Base-by-base conservation (phyloP, 2,329 filamentous ascomycete species). In the Aspergillus quadrilineatus region DNA sequence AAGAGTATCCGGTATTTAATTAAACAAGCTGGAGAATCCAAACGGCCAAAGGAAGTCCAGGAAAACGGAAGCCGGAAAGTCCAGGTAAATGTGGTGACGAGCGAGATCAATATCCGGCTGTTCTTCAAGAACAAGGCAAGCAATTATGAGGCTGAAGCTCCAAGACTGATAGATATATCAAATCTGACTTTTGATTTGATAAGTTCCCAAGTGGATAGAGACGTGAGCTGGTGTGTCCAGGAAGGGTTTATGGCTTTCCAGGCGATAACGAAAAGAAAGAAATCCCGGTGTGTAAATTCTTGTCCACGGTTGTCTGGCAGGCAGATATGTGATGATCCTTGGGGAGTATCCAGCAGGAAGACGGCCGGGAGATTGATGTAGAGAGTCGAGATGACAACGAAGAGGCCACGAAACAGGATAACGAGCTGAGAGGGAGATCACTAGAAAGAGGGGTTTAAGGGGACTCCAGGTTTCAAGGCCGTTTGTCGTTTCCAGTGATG, bases 1-100 rank as follows among this genome's bases (percentile, higher is more conserved):
- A 62, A 46, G 54, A 61, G 59, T 53, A 52, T 59, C 65, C 65
- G 49, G 59, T 65, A 59, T 65, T 64, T 64, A 60, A 55, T 50
- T 59, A 62, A 53, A 58, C 60, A 55, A 59, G 51, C 57, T 57
- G 67, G 65, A 60, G 62, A 64, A 55, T 69, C 64, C 65, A 66
- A 67, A 55, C 62, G 64, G 63, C 63, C 67, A 67, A 63, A 63
- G 60, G 51, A 57, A 60, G 61, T 60, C 61, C 63, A 58, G 50
- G 59, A 48, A 56, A 44, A 56, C 45, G 48, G 60, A 59, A 50
- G 60, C 60, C 59, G 60, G 60, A 26, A 55, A 59, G 53, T 62
- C 60, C 60, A 62, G 57, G 57, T 49, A 54, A 58, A 54, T 55
- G 48, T 59, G 52, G 58, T 55, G 56, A 60, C 34, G 49, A 44